These are phyloP conservation scores for Cyanidioschyzon merolae DNA, from an alignment of 23 red algal species.

Conservation along the genomic window DNA sequence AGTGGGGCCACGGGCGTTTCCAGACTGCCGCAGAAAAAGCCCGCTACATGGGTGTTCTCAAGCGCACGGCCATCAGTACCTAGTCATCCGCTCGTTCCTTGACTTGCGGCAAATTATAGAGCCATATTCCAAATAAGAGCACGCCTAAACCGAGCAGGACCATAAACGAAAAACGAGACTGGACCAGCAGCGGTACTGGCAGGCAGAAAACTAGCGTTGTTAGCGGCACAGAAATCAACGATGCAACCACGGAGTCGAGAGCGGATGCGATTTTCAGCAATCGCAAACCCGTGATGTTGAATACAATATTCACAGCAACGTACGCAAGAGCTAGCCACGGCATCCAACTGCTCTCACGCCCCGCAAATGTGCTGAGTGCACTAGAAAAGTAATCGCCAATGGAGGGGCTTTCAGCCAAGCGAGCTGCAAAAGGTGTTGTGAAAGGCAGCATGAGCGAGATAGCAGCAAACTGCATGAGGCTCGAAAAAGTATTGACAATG, in stretches of 20 bases:
- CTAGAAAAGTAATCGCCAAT: neutral
- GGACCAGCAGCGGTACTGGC: conserved; percentile 19
- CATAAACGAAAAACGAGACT: conserved; percentile 4
- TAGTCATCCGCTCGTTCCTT: neutral
- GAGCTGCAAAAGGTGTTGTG: neutral
- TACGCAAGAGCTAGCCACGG: conserved; percentile 18
- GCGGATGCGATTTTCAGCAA: conserved; percentile 21
- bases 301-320: conserved; percentile 2
- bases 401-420: neutral
- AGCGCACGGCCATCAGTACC: conserved; percentile 14
- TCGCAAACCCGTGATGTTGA: conserved; percentile 17
- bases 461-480: conserved; percentile 11
- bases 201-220: conserved; percentile 22
- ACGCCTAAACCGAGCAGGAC: conserved; percentile 13
- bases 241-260: conserved; percentile 5
- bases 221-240: conserved; percentile 18
- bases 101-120: conserved; percentile 19
- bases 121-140: neutral
- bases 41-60: conserved; percentile 81
- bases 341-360: neutral
- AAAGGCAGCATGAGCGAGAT: neutral
- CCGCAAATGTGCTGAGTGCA: neutral
- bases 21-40: conserved; percentile 95
- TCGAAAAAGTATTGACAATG: conserved; percentile 21
- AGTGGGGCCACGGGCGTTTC: conserved; percentile 94